These are phyloP conservation scores for Erysimum pusillum DNA, from an alignment of 441 rosid species.

Conservation along the genomic window DNA sequence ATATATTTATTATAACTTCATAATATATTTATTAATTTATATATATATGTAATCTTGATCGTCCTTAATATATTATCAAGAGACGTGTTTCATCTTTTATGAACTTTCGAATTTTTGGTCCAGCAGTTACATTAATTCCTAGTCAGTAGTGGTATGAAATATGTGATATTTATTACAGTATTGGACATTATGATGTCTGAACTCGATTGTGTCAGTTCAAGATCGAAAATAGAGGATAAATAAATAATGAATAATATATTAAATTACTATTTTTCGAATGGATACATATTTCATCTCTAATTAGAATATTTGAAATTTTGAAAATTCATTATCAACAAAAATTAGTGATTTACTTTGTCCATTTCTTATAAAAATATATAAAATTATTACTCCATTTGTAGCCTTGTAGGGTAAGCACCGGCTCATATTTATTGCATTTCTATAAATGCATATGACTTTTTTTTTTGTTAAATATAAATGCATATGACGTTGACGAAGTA, in stretches of 20 bases:
- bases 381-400: not conserved
- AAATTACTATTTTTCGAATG: not conserved
- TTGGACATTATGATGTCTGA: constrained; percentile 3
- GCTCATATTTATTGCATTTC: constrained; percentile 30
- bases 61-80: constrained; percentile 35
- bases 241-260: not conserved
- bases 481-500: constrained; percentile 33
- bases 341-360: not conserved
- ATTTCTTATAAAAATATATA: not conserved
- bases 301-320: not conserved
- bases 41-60: constrained; percentile 31
- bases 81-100: constrained; percentile 26
- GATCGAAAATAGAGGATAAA: constrained; percentile 16
- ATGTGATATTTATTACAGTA: not conserved
- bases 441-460: constrained; percentile 35
- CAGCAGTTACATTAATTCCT: constrained; percentile 13
- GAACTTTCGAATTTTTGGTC: constrained; percentile 4
- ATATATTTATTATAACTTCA: constrained; percentile 2
- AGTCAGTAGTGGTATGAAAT: constrained; percentile 12
- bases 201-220: constrained; percentile 20
- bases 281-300: not conserved
- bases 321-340: not conserved
- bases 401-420: constrained; percentile 28
- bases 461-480: too few species aligned
- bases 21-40: constrained; percentile 17